Evolutionary conservation across 2,329 filamentous ascomycete genomes (phyloP), one percentile per base, ranked within the genome.

Genomic region (Paracoccidioides brasiliensis): DNA sequence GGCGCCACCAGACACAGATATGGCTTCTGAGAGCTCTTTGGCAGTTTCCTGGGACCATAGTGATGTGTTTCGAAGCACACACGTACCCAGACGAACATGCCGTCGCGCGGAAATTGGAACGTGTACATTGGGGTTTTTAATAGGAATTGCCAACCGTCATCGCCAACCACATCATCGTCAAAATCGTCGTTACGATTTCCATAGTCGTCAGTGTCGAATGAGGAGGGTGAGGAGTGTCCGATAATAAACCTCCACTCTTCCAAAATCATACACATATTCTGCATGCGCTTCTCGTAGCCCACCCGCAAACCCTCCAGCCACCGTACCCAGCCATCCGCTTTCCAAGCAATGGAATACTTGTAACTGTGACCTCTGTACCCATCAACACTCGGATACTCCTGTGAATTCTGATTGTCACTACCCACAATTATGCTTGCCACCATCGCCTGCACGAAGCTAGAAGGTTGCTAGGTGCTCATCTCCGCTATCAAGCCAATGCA

Each of bases 51-150:
- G 22, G 14, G 69, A 68, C 67, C 76, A 83, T 12, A 95, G 76
- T 10, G 88, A 66, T 95, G 90, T 1, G 76, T 74, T 55, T 85
- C 80, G 63, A 90, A 85, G 66, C 82, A 78, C 58, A 93, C 72
- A 55, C 80, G 78, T 3, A 95, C 64, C 90, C 90, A 96, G 55
- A 94, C 71, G 69, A 95, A 96, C 90, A 96, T 96, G 66, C 90
- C 90, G 40, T 84, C 90, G 33, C 86, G 80, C 0, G 90, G 90
- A 78, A 86, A 89, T 62, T 79, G 72, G 66, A 94, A 95, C 48
- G 83, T 80, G 69, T 84, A 87, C 61, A 95, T 79, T 58, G 79
- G 77, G 0, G 80, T 85, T 71, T 86, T 90, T 64, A 84, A 83
- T 49, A 94, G 78, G 57, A 90, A 79, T 57, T 84, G 80, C 84